These are phyloP conservation scores for Trypanosoma theileri DNA, from an alignment of 208 protist species.

Conservation along the genomic window DNA sequence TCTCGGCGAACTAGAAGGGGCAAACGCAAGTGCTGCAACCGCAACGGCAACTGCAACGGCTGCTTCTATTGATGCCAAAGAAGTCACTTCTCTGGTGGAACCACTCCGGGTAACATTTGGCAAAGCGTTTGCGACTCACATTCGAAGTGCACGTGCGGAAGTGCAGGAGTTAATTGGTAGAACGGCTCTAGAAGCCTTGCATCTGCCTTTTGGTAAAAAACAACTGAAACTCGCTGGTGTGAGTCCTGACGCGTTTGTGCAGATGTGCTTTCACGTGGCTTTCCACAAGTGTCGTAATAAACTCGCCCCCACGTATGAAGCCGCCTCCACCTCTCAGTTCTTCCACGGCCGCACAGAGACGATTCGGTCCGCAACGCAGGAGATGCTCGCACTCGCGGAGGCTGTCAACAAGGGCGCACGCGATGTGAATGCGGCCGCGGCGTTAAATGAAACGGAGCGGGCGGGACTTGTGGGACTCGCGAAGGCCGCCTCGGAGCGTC, in stretches of 20 bases:
- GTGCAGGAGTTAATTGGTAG: slow-evolving; percentile 52
- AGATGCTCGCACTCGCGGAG: slow-evolving; percentile 60
- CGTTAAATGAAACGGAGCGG: slow-evolving; percentile 18
- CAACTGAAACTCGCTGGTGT: slow-evolving; percentile 48
- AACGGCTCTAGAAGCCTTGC: slow-evolving; percentile 62
- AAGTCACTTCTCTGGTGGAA: slow-evolving; percentile 39
- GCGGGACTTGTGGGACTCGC: slow-evolving; percentile 52
- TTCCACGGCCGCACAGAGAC: slow-evolving; percentile 86
- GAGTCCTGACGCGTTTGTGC: slow-evolving; percentile 78
- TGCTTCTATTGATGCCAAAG: slow-evolving; percentile 32
- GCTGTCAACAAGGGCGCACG: slow-evolving; percentile 32
- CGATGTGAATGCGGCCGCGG: neutral
- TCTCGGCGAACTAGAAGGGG: slow-evolving; percentile 26
- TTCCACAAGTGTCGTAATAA: slow-evolving; percentile 72
- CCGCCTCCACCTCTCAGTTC: slow-evolving; percentile 62
- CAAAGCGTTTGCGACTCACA: slow-evolving; percentile 77
- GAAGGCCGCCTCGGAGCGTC: slow-evolving; percentile 42
- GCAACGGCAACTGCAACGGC: slow-evolving; percentile 19
- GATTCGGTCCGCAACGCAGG: slow-evolving; percentile 64
- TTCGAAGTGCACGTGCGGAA: slow-evolving; percentile 74
- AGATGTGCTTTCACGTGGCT: slow-evolving; percentile 87
- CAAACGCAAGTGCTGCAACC: slow-evolving; percentile 5
- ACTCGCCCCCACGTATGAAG: slow-evolving; percentile 68
- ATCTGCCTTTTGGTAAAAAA: slow-evolving; percentile 49
- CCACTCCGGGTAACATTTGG: slow-evolving; percentile 78